These are phyloP conservation scores for Geranium incanum DNA, from an alignment of 441 rosid genomes.

Conservation along the genomic window DNA sequence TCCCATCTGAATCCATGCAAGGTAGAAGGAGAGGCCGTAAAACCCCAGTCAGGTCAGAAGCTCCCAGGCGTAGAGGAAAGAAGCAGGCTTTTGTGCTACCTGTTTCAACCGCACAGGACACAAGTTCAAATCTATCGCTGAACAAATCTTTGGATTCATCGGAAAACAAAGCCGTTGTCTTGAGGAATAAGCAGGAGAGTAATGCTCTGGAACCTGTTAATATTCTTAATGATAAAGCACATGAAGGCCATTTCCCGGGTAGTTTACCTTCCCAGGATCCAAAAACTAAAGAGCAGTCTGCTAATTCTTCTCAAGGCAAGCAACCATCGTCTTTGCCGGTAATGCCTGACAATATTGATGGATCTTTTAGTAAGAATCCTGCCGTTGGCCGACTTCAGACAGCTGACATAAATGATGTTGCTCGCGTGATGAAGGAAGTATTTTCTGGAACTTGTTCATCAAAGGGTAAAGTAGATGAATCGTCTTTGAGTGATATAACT, in stretches of 20 bases:
- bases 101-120: constrained; percentile 31
- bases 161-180: constrained; percentile 26
- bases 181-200: constrained; percentile 34
- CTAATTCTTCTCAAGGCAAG: constrained; percentile 5
- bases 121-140: constrained; percentile 24
- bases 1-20: constrained; percentile 25
- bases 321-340: neutral
- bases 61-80: constrained; percentile 44
- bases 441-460: constrained; percentile 60
- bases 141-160: constrained; percentile 28
- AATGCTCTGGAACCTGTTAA: constrained; percentile 27
- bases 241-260: constrained; percentile 24
- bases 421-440: constrained; percentile 77
- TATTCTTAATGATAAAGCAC: constrained; percentile 30
- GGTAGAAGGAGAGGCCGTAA: constrained; percentile 43
- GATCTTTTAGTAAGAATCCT: constrained; percentile 25
- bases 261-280: constrained; percentile 32
- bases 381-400: constrained; percentile 44
- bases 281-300: constrained; percentile 31
- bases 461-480: constrained; percentile 42
- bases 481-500: constrained; percentile 28
- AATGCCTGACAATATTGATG: constrained; percentile 4
- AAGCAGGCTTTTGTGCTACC: constrained; percentile 29
- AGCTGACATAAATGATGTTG: constrained; percentile 66
- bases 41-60: constrained; percentile 30